Conservation (phyloP, 305 asterid genomes). For the Stenogyne calaminthoides region DNA sequence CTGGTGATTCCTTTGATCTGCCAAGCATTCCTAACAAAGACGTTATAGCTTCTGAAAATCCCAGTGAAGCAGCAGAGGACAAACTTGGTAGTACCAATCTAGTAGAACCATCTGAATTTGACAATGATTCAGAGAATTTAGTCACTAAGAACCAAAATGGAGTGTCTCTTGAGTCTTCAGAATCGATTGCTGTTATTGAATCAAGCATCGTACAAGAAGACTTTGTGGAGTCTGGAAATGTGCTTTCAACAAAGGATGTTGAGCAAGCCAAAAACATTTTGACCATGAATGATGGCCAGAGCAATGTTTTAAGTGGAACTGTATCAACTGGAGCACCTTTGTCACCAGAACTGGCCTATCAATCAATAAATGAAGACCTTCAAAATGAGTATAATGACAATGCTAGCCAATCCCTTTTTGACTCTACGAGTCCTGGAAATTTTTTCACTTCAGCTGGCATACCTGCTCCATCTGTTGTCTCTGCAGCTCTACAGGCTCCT, state of each 20-base stretch:
- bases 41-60: conserved; percentile 34
- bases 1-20: conserved; percentile 37
- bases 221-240: conserved; percentile 39
- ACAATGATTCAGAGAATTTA: conserved; percentile 37
- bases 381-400: conserved; percentile 41
- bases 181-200: conserved; percentile 42
- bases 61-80: conserved; percentile 37
- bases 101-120: conserved; percentile 41
- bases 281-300: conserved; percentile 24
- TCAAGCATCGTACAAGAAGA: conserved; percentile 41
- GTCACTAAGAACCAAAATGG: conserved; percentile 41
- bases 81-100: conserved; percentile 35
- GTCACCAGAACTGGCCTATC: conserved; percentile 38
- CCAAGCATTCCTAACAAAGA: conserved; percentile 38
- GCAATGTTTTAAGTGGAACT: conserved; percentile 28
- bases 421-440: conserved; percentile 51
- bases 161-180: conserved; percentile 41
- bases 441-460: conserved; percentile 74
- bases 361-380: conserved; percentile 47
- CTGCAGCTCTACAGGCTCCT: conserved; percentile 68
- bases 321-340: conserved; percentile 39
- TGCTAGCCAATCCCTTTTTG: conserved; percentile 44
- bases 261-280: conserved; percentile 24
- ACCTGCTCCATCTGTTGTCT: conserved; percentile 90
- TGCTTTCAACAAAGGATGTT: conserved; percentile 39